Base-by-base conservation (phyloP, 2,329 filamentous ascomycete species). In the Colletotrichum tofieldiae region DNA sequence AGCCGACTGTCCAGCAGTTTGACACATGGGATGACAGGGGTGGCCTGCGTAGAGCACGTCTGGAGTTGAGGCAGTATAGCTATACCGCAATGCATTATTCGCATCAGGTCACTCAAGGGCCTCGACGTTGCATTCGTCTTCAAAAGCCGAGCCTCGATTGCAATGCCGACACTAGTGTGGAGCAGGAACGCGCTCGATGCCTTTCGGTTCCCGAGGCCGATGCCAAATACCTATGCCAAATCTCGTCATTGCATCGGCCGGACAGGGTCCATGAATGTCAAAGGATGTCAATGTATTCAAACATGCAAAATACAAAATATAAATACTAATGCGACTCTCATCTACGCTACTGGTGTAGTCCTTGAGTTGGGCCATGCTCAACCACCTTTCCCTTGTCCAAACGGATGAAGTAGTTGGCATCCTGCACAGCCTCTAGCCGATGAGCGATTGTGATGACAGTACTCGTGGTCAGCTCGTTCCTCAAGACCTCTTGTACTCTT, bases 361-460 rank as follows among this genome's bases (percentile, higher is more conserved):
- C 72, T 20, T 56, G 45, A n/a, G 81, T 78, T 1, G 85, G 86
- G 0, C 87, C 87, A 49, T 84, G 85, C 75, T 85, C 84, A 0
- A 89, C 80, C 0, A 91, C 84, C 20, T 80, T 78, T 1, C 89
- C 89, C 18, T 81, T 81, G 43, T 90, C 87, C 58, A 91, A 76
- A 39, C 88, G 80, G 59, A 91, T 78, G 66, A 86, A 88, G 77
- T 86, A 91, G 62, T 86, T 84, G 0, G 89, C 89, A 71, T 89
- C 87, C 74, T 85, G 83, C 12, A 93, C 91, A 0, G 90, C 91
- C 78, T 91, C 88, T 1, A 91, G 81, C 1, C 90, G 85, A 78
- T 92, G 90, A n/a, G 90, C 90, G 77, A 92, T 91, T 0, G 90
- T 91, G 52, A 92, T 90, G 2, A 92, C 89, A 0, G 90, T 92